phyloP scores from a whole-genome alignment of 2,329 filamentous ascomycete species.

The Colletotrichum abscissum region DNA sequence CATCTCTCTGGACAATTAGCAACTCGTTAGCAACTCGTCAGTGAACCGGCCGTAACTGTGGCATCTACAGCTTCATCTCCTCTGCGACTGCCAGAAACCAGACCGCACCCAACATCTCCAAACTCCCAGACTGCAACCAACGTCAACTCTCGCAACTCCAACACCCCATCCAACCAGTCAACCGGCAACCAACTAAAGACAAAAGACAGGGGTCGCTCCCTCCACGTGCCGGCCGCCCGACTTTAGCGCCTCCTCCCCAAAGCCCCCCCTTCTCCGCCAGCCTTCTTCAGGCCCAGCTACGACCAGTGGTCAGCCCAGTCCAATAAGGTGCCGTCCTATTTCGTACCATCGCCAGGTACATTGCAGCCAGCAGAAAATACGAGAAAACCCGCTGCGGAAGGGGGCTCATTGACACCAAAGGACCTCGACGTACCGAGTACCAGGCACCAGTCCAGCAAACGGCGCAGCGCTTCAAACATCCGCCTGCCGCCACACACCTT shows the following conservation, averaged over 20 bases:
- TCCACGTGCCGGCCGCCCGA: constrained; percentile 26
- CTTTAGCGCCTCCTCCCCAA: constrained; percentile 12
- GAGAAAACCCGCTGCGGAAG: neutral
- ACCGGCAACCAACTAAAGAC: neutral
- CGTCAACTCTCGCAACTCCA: neutral
- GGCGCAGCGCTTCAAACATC: constrained; percentile 4
- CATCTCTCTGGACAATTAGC: neutral
- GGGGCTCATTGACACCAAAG: constrained; percentile 1
- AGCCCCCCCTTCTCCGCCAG: constrained; percentile 1
- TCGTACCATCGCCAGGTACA: neutral
- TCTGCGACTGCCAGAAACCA: too few relatives aligned
- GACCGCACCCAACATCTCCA: too few relatives aligned
- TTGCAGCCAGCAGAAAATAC: constrained; percentile 5
- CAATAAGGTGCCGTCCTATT: constrained; percentile 12
- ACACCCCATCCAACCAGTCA: neutral
- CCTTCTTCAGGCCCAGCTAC: constrained; percentile 1
- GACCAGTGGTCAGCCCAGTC: neutral
- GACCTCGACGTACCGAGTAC: constrained; percentile 1
- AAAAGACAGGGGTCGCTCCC: neutral
- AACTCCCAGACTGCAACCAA: too few relatives aligned
- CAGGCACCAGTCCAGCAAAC: constrained; percentile 9
- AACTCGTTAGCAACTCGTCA: too few relatives aligned
- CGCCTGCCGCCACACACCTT: constrained; percentile 1
- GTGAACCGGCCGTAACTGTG: too few relatives aligned
- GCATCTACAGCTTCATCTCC: too few relatives aligned